Base-by-base conservation (phyloP, 225 moss, liverwort and hornwort genomes). In the Physcomitrellopsis africana region DNA sequence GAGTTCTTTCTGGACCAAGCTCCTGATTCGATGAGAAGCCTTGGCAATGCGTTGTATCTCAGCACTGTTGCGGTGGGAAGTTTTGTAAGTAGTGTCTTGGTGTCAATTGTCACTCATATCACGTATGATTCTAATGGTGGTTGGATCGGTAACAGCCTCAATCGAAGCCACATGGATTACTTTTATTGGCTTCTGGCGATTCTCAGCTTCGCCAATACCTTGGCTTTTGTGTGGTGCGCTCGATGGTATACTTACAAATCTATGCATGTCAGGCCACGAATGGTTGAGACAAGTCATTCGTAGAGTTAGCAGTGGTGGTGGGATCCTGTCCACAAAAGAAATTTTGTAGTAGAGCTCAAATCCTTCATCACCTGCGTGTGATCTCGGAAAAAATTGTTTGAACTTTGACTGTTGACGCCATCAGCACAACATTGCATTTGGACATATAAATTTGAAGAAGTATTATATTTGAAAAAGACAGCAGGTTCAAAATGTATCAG, bases 1-100 rank as follows among this genome's bases (percentile, higher is more conserved):
- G 99, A 99, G 68, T 99, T 99, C 51, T 99, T 99, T 79, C 82
- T 95, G 72, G 93, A 93, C 82, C 99, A 99, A 74, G 90, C 90
- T 1, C 99, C 99, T 1, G 95, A 95, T 73, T 90, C 99, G 22
- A 99, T 99, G 99, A 87, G 95, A 27, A 99, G 99, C 81, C 85
- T 99, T 11, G 99, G 99, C 10, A 92, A 93, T 58, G 99, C 99
- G 59, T 76, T 99, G 7, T 99, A 99, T 72, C 93, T 99, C 46
- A 99, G 99, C 81, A 99, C 99, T 10, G 93, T 99, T 19, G 92
- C 99, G 3, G 90, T 95, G 44, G 99, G 99, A 17, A 93, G 93
- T 79, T 99, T 95, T 70, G 89, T 94, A 37, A 99, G 99, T 51
- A 95, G 95, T 69, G 87, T 99, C 29, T 63, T 99, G 24, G 95